Evolutionary conservation across 345 rosid genomes (phyloP), one percentile per base, ranked within the genome.

Genomic region (Aethionema arabicum): DNA sequence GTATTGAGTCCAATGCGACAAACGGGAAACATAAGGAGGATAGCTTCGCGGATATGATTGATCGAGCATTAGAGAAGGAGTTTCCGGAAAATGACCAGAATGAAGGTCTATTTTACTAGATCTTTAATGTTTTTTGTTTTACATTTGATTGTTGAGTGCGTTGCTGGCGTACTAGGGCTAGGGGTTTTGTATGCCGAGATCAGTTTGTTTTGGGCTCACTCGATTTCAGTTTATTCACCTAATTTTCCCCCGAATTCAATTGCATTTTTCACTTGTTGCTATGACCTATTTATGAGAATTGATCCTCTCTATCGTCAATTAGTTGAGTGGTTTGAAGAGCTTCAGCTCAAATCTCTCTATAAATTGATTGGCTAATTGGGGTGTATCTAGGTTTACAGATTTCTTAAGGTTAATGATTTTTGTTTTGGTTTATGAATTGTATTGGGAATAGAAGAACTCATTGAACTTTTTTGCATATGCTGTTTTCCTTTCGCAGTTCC

Each of bases 11-110:
- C 64, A 84, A 82, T 61, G 59, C 77, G 33, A 73, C 91, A 40
- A 63, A 35, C 14, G 50, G 80, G 56, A 77, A 79, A 73, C 81
- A 80, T 64, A 82, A 67, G 59, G 89, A 85, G 56, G 89, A 78
- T 43, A 80, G 85, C 67, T 86, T 91, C 72, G 96, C 91, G 7
- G 88, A 85, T 68, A 86, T 91, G 67, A 86, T 91, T 62, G 96
- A 82, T 76, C 89, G 90, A 5, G 96, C 96, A 36, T 90, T 91
- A 30, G 85, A 77, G 81, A 84, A 84, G 74, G 98, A 91, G 84
- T 91, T 88, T 79, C 73, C 84, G 4, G 96, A 88, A 70, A 86
- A 78, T 63, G 98, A 91, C 56, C 90, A 88, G 64, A 76, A 59
- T 13, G 92, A 86, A 73, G 95, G 91, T 85, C 39, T 43, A 32